Conservation (phyloP, 2,329 filamentous ascomycete genomes). For the Zarea fungicola region DNA sequence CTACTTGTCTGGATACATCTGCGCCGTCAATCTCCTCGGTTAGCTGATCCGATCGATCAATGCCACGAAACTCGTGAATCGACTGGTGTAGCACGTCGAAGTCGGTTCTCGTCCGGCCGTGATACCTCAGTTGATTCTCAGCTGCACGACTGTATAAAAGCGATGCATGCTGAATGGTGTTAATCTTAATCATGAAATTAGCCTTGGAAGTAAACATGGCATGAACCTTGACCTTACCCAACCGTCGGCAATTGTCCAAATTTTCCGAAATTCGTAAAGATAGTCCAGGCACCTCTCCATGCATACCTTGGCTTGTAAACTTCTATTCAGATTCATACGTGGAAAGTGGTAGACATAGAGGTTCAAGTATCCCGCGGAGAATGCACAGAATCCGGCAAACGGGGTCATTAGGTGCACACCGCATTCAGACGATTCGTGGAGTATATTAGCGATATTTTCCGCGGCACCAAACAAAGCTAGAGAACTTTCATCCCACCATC, state of each 20-base stretch:
- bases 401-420: constrained; percentile 34
- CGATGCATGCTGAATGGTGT: constrained; percentile 22
- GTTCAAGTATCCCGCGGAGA: constrained; percentile 39
- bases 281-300: constrained; percentile 23
- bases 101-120: constrained; percentile 23
- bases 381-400: constrained; percentile 41
- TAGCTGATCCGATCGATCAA: constrained; percentile 27
- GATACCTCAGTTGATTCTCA: constrained; percentile 19
- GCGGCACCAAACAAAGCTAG: constrained; percentile 31
- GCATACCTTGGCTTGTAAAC: constrained; percentile 18
- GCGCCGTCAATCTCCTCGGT: constrained; percentile 25
- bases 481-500: constrained; percentile 36
- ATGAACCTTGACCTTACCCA: constrained; percentile 20
- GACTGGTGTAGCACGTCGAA: constrained; percentile 27
- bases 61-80: constrained; percentile 26
- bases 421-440: constrained; percentile 33
- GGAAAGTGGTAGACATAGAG: constrained; percentile 36
- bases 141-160: constrained; percentile 23
- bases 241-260: constrained; percentile 26
- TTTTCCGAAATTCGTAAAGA: constrained; percentile 22
- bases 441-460: constrained; percentile 28
- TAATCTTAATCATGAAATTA: constrained; percentile 15
- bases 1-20: constrained; percentile 11
- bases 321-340: constrained; percentile 33
- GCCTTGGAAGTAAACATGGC: not conserved